Evolutionary conservation across 1,284 basidiomycete species (phyloP).

Genomic region (Coniferiporia sulphurascens): DNA sequence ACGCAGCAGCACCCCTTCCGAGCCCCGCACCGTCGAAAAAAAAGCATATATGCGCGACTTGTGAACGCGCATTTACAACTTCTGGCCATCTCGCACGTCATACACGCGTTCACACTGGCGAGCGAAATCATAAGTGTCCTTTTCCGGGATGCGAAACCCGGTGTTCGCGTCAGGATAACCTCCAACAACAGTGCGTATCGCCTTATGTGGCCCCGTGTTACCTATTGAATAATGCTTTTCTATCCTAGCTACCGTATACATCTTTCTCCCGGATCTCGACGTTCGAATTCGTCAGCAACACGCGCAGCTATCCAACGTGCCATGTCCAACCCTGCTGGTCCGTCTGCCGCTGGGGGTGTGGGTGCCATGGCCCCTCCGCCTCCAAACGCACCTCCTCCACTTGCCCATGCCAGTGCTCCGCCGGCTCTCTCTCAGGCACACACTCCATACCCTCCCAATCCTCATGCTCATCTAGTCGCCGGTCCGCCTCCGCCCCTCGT

Average conservation of each 20-base stretch:
- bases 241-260: constrained; percentile 19
- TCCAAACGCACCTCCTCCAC: constrained; percentile 19
- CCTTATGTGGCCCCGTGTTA: constrained; percentile 7
- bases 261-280: constrained; percentile 20
- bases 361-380: constrained; percentile 10
- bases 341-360: not conserved
- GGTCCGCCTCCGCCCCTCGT: constrained; percentile 5
- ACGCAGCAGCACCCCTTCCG: not conserved
- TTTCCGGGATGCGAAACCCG: constrained; percentile 80
- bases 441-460: constrained; percentile 16
- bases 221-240: not conserved
- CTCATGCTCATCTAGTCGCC: constrained; percentile 16
- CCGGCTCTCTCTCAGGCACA: not conserved
- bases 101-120: constrained; percentile 77
- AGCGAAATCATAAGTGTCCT: constrained; percentile 76
- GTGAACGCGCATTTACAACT: constrained; percentile 74
- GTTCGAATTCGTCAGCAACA: constrained; percentile 16
- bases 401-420: constrained; percentile 14
- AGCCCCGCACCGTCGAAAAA: constrained; percentile 19
- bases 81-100: constrained; percentile 81
- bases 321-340: not conserved
- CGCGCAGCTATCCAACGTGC: constrained; percentile 17
- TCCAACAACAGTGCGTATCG: constrained; percentile 73
- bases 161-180: constrained; percentile 75
- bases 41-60: constrained; percentile 56